These are phyloP conservation scores for Fragilaria crotonensis DNA, from an alignment of 108 stramenopile genomes.

Conservation along the genomic window DNA sequence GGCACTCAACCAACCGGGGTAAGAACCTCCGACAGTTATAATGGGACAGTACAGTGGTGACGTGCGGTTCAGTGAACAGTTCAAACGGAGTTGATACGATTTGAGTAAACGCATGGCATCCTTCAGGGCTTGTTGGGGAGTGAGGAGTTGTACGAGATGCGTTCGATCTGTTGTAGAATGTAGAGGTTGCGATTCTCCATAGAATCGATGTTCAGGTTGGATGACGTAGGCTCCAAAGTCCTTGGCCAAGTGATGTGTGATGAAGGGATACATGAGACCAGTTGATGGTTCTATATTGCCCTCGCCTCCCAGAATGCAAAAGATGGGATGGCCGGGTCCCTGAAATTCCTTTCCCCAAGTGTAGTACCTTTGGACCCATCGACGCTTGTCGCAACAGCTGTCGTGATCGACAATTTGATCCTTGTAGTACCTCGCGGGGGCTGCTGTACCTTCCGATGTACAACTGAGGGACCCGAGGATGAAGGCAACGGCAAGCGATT, in stretches of 20 bases:
- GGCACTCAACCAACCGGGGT: conserved; percentile 67
- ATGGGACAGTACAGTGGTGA: conserved; percentile 62
- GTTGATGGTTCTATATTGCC: conserved; percentile 25
- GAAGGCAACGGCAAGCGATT: no score
- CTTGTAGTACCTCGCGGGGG: conserved; percentile 10
- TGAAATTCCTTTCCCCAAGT: conserved; percentile 28
- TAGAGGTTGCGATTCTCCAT: conserved; percentile 61
- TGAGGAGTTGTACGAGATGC: conserved; percentile 22
- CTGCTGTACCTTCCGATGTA: not conserved
- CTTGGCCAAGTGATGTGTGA: conserved; percentile 50
- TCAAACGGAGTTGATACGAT: conserved; percentile 21
- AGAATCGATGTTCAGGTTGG: conserved; percentile 79
- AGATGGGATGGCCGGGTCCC: conserved; percentile 71
- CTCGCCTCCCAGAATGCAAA: conserved; percentile 74
- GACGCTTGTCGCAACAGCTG: not conserved
- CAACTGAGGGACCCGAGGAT: no score
- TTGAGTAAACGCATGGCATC: conserved; percentile 23
- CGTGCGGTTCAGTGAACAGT: conserved; percentile 31
- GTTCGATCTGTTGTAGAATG: not conserved
- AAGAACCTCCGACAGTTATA: conserved; percentile 66
- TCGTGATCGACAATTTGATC: conserved; percentile 52
- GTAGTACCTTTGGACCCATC: conserved; percentile 65
- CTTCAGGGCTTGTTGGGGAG: conserved; percentile 57
- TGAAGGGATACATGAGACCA: conserved; percentile 66
- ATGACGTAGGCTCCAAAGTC: conserved; percentile 62